These are phyloP conservation scores for Ocimum tenuiflorum DNA, from an alignment of 257 asterid genomes.

Conservation along the genomic window DNA sequence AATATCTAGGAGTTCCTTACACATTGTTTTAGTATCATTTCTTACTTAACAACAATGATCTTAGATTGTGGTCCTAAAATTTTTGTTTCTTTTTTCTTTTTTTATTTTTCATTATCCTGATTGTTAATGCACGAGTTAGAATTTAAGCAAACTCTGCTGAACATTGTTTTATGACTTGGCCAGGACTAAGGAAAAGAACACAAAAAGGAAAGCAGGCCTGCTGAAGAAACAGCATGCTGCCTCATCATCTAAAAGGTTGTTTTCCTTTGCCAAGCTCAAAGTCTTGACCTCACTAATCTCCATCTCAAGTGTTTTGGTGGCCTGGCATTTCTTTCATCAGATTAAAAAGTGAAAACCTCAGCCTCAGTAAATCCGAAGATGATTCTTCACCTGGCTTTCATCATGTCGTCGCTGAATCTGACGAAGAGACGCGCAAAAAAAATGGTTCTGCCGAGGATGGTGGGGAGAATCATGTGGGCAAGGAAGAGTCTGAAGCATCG, in stretches of 20 bases:
- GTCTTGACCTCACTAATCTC: not conserved
- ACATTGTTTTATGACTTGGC: conserved; percentile 12
- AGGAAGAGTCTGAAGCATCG: conserved; percentile 11
- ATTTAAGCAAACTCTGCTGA: not conserved
- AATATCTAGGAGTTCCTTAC: not conserved
- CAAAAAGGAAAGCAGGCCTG: conserved; percentile 21
- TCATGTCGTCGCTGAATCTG: not conserved
- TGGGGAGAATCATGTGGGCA: conserved; percentile 2
- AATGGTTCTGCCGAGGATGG: conserved; percentile 1
- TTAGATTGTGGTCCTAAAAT: not conserved
- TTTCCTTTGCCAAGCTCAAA: conserved; percentile 2
- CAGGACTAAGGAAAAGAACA: conserved; percentile 31
- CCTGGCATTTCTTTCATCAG: conserved; percentile 20
- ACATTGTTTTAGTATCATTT: not conserved
- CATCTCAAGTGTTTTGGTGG: not conserved
- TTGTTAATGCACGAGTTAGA: not conserved
- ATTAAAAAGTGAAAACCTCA: conserved; percentile 13
- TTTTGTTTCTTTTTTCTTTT: no score
- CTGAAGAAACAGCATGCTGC: conserved; percentile 11
- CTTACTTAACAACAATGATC: not conserved
- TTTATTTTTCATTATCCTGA: not conserved
- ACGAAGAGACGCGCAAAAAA: conserved; percentile 1
- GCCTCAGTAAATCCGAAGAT: conserved; percentile 10
- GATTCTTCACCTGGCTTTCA: conserved; percentile 14
- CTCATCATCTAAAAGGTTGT: conserved; percentile 33